Base-by-base conservation (phyloP, 2,329 filamentous ascomycete species). In the Cladosporium cucumerinum region DNA sequence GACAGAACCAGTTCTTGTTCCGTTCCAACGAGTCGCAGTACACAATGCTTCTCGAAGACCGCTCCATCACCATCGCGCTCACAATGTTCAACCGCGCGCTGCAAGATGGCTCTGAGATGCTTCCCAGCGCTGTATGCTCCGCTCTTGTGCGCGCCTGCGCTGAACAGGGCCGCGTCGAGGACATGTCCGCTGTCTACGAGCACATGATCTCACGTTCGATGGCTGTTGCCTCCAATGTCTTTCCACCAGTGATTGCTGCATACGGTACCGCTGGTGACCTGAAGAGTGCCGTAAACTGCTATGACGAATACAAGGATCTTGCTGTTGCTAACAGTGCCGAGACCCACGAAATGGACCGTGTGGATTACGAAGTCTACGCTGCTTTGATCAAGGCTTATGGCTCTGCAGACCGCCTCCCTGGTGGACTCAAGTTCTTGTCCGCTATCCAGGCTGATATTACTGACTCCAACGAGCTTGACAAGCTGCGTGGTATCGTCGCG, bases 201-300 rank as follows among this genome's bases (percentile, higher is more conserved):
- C 92, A 98, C 77, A 96, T 98, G 93, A 92, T 97, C 77, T 81
- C 85, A 39, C 88, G 86, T 70, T 88, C 88, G 64, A 86, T 92
- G 25, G 85, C 86, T 18, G 92, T 94, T 0, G 88, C 89, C 65
- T 89, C 92, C 6, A 87, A 89, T 54, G 91, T 94, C 61, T 98
- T 97, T 79, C 90, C 93, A 1, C 86, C 89, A 21, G 97, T 99
- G 91, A 97, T 99, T 76, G 88, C 90, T n/a, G 93, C 93, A 0
- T 98, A 97, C 74, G 92, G 92, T 66, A 85, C 86, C 49, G 86
- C 85, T 12, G 91, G 93, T 58, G 93, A 98, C 75, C 81, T 98
- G 52, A 84, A 88, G 72, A 96, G 91, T 71, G 95, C 93, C 23
- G 91, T 98, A 7, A 93, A 97, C 76, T 93, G 92, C 78, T 99